These are phyloP conservation scores for Paramecium caudatum DNA, from an alignment of 73 alveolate species.

Conservation along the genomic window DNA sequence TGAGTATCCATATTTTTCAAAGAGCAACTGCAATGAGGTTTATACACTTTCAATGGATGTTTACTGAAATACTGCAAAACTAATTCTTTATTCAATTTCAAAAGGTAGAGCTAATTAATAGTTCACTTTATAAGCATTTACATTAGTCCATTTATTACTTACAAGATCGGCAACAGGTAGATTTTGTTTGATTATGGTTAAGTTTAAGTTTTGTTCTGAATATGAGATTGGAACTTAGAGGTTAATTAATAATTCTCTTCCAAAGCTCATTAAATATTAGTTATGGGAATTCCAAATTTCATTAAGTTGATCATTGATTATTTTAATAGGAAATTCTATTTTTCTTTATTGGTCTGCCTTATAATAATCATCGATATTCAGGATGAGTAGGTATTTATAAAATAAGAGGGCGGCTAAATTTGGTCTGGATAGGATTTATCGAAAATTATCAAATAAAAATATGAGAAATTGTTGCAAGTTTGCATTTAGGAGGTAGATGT, in stretches of 20 bases:
- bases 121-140: not conserved
- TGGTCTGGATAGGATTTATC: not conserved
- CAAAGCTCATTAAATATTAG: not conserved
- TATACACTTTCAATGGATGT: not conserved
- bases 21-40: not conserved
- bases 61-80: conserved; percentile 1
- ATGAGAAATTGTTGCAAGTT: not conserved
- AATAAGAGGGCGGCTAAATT: not conserved
- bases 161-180: not conserved
- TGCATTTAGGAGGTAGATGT: not conserved
- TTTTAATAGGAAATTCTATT: not conserved
- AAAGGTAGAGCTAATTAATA: conserved; percentile 28
- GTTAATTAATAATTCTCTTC: conserved; percentile 57
- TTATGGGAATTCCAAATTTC: conserved; percentile 6
- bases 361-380: conserved; percentile 32
- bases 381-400: conserved; percentile 40
- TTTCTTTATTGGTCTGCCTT: too few species aligned
- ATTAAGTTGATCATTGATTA: not conserved
- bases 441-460: conserved; percentile 3
- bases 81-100: conserved; percentile 32
- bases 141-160: not conserved
- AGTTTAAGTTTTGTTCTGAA: not conserved
- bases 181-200: not conserved
- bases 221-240: not conserved
- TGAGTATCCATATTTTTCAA: conserved; percentile 56